Base-by-base conservation (phyloP, 2,329 filamentous ascomycete genomes). In the Gliomastix tumulicola region DNA sequence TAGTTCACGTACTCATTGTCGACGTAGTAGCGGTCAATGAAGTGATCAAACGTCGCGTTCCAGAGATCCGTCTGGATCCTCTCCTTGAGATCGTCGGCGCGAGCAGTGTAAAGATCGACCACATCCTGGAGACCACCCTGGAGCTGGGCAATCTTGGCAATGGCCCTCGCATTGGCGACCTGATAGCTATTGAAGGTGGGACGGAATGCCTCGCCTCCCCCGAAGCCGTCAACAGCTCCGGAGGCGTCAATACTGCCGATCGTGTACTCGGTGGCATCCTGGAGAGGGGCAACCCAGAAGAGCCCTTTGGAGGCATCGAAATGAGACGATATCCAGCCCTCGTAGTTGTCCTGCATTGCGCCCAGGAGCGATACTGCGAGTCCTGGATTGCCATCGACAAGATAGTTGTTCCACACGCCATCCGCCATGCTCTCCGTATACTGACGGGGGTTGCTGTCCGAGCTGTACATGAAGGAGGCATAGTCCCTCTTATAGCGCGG, bases 101-200 rank as follows among this genome's bases (percentile, higher is more conserved):
- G n/a, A n/a, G n/a, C n/a, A n/a, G n/a, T n/a, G n/a, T n/a, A n/a
- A n/a, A n/a, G n/a, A n/a, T n/a, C n/a, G 17, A 28, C 25, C 11
- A 28, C n/a, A 13, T 28, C 25, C 17, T 16, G n/a, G 15, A 28
- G 8, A 16, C 17, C 32, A 10, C 32, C 32, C 18, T 34, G 12
- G 5, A 34, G 15, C 17, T 12, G 11, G 17, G 63, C 63, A 35
- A 64, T 54, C 11, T 47, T 44, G 6, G 56, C 49, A 31, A 68
- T 65, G 4, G 61, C 62, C 21, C 53, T 47, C 2, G 63, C 62
- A 40, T 60, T 60, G 10, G 61, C 63, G 19, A 61, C 58, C 55
- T 66, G 66, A 37, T 68, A 68, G 4, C 59, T 53, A 35, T 68
- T 68, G 44, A 61, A 56, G 16, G 54, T 63, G 4, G 64, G 63